phyloP scores from a whole-genome alignment of 441 rosid species.

The Populus trichocarpa region DNA sequence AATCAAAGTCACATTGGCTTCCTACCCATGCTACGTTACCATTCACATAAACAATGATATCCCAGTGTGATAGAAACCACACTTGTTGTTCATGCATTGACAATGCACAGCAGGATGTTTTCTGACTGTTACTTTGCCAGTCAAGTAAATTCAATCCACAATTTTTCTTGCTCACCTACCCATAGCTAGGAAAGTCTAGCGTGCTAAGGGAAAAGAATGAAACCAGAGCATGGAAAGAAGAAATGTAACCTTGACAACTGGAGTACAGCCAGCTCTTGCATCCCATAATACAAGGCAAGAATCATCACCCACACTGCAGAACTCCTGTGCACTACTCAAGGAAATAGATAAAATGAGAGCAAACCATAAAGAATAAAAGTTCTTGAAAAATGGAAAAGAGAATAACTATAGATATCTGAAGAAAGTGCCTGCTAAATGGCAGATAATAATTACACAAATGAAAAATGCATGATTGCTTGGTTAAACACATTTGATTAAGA shows the following conservation, averaged over 20 bases:
- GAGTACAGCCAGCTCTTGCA: constrained; percentile 43
- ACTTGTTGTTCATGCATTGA: background rate
- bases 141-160: background rate
- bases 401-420: background rate
- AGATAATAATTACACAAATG: background rate
- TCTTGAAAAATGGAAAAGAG: background rate
- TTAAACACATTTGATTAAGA: background rate
- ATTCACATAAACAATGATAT: too few species aligned
- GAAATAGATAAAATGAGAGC: constrained; percentile 24
- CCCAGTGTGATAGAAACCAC: background rate
- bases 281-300: constrained; percentile 56
- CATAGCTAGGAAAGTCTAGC: background rate
- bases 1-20: background rate
- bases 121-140: background rate
- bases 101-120: background rate
- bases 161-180: background rate
- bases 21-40: background rate
- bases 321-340: constrained; percentile 31
- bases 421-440: background rate
- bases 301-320: constrained; percentile 56
- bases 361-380: background rate
- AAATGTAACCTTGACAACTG: constrained; percentile 43
- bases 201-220: background rate
- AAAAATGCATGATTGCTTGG: background rate
- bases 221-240: background rate